Evolutionary conservation across 2,329 filamentous ascomycete species (phyloP).

Genomic region (Botrytis fabae): DNA sequence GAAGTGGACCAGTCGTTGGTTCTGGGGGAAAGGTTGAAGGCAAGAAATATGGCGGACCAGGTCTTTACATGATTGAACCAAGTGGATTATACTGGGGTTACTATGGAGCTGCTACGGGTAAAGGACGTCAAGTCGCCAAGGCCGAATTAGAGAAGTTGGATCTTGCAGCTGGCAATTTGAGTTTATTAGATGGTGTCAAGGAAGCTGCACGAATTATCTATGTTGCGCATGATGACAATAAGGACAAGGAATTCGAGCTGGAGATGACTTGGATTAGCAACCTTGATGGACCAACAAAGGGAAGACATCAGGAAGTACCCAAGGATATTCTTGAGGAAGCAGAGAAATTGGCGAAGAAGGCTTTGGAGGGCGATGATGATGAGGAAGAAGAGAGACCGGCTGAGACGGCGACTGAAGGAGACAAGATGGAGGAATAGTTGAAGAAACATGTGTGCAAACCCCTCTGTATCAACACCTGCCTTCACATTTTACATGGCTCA

Average conservation of each 20-base stretch:
- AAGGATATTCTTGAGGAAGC: conserved; percentile 89
- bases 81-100: conserved; percentile 98
- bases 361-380: conserved; percentile 81
- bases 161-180: conserved; percentile 72
- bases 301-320: conserved; percentile 89
- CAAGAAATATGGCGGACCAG: conserved; percentile 82
- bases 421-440: conserved; percentile 86
- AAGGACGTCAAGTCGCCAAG: conserved; percentile 95
- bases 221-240: conserved; percentile 96
- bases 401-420: conserved; percentile 59
- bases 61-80: conserved; percentile 98
- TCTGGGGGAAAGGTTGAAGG: conserved; percentile 79
- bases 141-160: conserved; percentile 98
- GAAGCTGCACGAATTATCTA: conserved; percentile 97
- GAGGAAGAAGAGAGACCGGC: conserved; percentile 69
- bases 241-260: conserved; percentile 99
- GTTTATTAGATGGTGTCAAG: conserved; percentile 85
- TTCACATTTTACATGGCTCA: conserved; percentile 20
- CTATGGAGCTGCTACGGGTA: conserved; percentile 95
- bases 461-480: conserved; percentile 39
- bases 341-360: conserved; percentile 87
- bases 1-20: conserved; percentile 73
- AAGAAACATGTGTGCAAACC: conserved; percentile 28
- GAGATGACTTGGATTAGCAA: conserved; percentile 99
- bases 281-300: conserved; percentile 82